These are phyloP conservation scores for Lodderomyces elongisporus DNA, from an alignment of 1,139 yeast genomes.

Conservation along the genomic window DNA sequence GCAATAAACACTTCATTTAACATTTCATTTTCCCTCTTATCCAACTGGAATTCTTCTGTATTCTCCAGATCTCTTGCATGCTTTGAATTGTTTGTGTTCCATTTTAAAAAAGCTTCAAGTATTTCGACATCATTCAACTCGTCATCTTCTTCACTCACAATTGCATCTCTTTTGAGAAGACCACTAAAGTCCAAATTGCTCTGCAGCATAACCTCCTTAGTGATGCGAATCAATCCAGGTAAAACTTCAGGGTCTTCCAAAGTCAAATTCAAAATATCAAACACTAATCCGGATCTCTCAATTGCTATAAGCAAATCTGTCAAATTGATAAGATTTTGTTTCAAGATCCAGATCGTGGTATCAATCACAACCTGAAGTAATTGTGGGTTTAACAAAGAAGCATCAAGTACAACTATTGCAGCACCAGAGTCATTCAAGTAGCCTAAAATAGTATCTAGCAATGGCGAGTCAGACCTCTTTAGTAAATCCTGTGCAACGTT, in stretches of 20 bases:
- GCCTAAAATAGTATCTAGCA: slow-evolving; percentile 21
- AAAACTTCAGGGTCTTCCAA: slow-evolving; percentile 24
- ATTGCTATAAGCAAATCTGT: slow-evolving; percentile 24
- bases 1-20: slow-evolving; percentile 23
- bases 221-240: slow-evolving; percentile 26
- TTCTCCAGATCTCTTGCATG: too few relatives aligned
- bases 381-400: slow-evolving; percentile 22
- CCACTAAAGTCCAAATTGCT: slow-evolving; percentile 15
- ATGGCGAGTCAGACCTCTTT: slow-evolving; percentile 16
- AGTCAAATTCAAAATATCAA: slow-evolving; percentile 21
- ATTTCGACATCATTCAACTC: background rate
- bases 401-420: slow-evolving; percentile 22
- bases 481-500: too few relatives aligned
- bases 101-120: background rate
- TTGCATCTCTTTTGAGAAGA: slow-evolving; percentile 4
- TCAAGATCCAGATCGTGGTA: slow-evolving; percentile 21
- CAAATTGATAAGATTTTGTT: slow-evolving; percentile 19
- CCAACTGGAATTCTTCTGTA: slow-evolving; percentile 6
- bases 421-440: slow-evolving; percentile 21
- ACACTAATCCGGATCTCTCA: slow-evolving; percentile 25
- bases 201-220: slow-evolving; percentile 20
- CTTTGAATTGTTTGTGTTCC: background rate
- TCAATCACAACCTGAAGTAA: slow-evolving; percentile 21
- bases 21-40: slow-evolving; percentile 21
- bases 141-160: background rate